These are phyloP conservation scores for Fraxinus quadrangulata DNA, from an alignment of 257 asterid genomes.

Conservation along the genomic window DNA sequence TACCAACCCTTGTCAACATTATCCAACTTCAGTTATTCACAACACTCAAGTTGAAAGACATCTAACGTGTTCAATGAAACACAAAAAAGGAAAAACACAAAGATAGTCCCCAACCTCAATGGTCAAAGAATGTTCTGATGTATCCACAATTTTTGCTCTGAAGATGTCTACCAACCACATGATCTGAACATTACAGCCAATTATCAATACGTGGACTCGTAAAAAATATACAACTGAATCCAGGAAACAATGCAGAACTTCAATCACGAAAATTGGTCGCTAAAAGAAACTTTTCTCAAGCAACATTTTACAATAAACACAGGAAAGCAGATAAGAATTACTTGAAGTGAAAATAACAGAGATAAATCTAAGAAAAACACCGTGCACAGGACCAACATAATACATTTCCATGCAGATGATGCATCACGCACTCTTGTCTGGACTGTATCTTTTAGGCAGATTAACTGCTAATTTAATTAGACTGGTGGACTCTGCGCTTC, in stretches of 20 bases:
- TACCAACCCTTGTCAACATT: no score
- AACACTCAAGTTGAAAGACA: slow-evolving; percentile 21
- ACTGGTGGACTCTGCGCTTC: not conserved
- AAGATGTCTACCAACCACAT: slow-evolving; percentile 78
- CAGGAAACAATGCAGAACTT: not conserved
- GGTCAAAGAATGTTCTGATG: slow-evolving; percentile 71
- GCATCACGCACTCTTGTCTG: not conserved
- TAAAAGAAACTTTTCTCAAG: not conserved
- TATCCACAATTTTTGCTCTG: slow-evolving; percentile 81
- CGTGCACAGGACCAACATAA: not conserved
- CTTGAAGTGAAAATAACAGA: not conserved
- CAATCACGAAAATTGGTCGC: not conserved
- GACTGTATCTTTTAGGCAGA: not conserved
- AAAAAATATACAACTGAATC: not conserved
- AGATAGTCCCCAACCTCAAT: slow-evolving; percentile 56
- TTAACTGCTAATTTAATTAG: not conserved
- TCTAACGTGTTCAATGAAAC: slow-evolving; percentile 22
- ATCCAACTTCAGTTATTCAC: not conserved
- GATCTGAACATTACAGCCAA: slow-evolving; percentile 51
- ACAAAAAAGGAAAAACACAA: slow-evolving; percentile 16
- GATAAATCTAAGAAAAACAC: not conserved
- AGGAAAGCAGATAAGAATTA: not conserved
- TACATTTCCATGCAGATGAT: not conserved
- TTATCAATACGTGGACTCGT: slow-evolving; percentile 1
- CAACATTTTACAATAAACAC: not conserved